Base-by-base conservation (phyloP, 2,329 filamentous ascomycete genomes). In the Verticillium nubilum region DNA sequence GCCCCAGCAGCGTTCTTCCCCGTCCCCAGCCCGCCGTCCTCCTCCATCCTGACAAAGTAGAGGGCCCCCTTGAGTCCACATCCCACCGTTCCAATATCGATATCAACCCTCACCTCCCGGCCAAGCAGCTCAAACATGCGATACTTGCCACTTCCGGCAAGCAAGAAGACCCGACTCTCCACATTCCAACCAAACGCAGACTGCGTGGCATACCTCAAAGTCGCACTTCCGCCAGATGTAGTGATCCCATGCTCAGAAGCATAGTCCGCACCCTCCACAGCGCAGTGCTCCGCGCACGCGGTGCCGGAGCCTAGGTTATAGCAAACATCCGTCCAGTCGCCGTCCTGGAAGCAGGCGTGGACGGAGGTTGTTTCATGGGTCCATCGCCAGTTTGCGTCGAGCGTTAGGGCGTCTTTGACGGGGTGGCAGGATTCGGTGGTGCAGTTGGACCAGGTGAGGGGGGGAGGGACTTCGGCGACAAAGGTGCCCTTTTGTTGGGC, bases 1-100 rank as follows among this genome's bases (percentile, higher is more conserved):
- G 81, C 80, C 19, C 74, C 74, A n/a, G 73, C 74, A 59, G 70
- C 66, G 67, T 76, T 84, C 64, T 74, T 77, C 66, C 65, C 64
- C n/a, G 7, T 7, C n/a, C 42, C 42, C 68, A 74, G 67, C 27
- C 80, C 81, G 60, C 81, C 81, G 58, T 83, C 78, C 26, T 74
- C 71, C 7, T 82, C 78, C 83, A 85, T 85, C 62, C 78, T 73
- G 17, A 81, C 76, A 55, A 84, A 79, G 73, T 88, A 88, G 37
- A 89, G 71, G 28, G 86, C 86, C 57, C 84, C 84, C 72, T 90
- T 89, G 62, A 89, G 71, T 58, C 87, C 87, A 66, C 87, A 90
- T 33, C 67, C 80, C 27, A 88, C 76, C 59, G 80, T 80, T 28
- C 84, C 87, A 29, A 87, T 78, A 67, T 89, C 86, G 17, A 88